phyloP scores from a whole-genome alignment of 2,329 filamentous ascomycete genomes.

The Hymenoscyphus fraxineus region DNA sequence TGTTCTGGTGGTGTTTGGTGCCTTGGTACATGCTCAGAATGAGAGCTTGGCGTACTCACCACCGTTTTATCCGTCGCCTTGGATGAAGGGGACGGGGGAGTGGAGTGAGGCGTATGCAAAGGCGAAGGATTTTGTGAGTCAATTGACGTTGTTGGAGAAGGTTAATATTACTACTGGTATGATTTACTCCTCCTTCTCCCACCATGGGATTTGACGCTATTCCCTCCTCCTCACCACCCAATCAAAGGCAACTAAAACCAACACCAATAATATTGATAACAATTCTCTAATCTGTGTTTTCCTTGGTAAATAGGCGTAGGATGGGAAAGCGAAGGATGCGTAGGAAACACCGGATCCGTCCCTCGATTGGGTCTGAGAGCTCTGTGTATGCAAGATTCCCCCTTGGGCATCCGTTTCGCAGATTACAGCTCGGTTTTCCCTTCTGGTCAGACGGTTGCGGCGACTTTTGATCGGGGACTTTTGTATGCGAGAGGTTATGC shows the following conservation, averaged over 20 bases:
- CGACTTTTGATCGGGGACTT: constrained; percentile 64
- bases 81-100: constrained; percentile 28
- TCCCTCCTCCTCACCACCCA: not conserved
- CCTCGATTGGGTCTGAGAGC: constrained; percentile 34
- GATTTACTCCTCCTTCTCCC: constrained; percentile 13
- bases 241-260: not conserved
- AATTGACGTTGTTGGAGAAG: constrained; percentile 77
- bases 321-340: constrained; percentile 30
- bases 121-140: constrained; percentile 63
- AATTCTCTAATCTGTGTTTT: not conserved
- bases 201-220: not conserved
- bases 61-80: constrained; percentile 33
- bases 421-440: constrained; percentile 69
- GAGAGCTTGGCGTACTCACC: constrained; percentile 4
- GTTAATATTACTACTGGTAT: constrained; percentile 92
- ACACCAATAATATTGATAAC: no score
- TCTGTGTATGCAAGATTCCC: constrained; percentile 35
- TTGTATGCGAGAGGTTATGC: constrained; percentile 48
- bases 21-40: not conserved
- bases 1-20: constrained; percentile 7
- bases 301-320: constrained; percentile 2
- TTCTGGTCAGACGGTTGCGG: constrained; percentile 65
- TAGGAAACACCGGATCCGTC: constrained; percentile 31
- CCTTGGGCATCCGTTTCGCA: constrained; percentile 42
- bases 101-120: constrained; percentile 73